Conservation (phyloP, 2,329 filamentous ascomycete genomes). For the Monilinia fructicola region DNA sequence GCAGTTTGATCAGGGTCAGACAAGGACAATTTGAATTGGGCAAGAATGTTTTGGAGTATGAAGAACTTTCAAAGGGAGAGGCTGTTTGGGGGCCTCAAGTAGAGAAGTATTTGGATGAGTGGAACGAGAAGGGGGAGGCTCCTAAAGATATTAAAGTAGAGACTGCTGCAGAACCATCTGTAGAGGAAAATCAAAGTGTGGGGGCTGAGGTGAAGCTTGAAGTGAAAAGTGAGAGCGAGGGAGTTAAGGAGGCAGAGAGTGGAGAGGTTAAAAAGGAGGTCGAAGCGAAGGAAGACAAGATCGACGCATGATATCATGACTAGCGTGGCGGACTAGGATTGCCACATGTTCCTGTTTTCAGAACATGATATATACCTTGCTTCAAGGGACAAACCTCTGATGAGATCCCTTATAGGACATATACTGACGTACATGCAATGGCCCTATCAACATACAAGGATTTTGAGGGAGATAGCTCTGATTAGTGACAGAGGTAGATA, state of each 20-base stretch:
- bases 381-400: background rate
- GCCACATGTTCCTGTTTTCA: background rate
- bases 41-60: constrained; percentile 74
- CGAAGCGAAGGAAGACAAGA: background rate
- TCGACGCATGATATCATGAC: background rate
- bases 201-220: background rate
- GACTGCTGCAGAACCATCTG: background rate
- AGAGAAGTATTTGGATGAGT: constrained; percentile 50
- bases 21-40: constrained; percentile 79
- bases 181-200: background rate
- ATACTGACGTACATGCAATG: background rate
- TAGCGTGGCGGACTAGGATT: background rate
- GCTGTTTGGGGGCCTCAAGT: constrained; percentile 80
- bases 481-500: background rate
- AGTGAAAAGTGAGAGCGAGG: background rate
- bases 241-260: background rate
- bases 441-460: background rate
- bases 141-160: background rate
- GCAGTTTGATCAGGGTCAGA: constrained; percentile 73
- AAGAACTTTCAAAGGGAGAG: constrained; percentile 73
- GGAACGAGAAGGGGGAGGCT: constrained; percentile 25
- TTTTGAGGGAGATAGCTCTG: background rate
- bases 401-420: background rate
- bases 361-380: background rate
- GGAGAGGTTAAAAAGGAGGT: background rate